These are phyloP conservation scores for Fraxinus sp. DNA, from an alignment of 305 asterid genomes.

Conservation along the genomic window DNA sequence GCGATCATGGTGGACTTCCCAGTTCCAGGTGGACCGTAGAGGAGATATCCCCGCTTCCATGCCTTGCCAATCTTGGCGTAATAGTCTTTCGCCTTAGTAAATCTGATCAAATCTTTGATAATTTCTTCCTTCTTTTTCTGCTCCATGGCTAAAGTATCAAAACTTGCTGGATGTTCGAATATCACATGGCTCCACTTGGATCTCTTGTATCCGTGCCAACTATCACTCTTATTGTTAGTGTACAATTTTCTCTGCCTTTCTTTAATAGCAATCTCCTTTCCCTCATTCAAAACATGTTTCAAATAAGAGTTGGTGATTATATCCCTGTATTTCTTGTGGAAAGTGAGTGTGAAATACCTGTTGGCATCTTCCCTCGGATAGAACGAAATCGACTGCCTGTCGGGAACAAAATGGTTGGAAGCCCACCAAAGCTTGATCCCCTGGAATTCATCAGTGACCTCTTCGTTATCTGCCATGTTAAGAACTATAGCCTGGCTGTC, in stretches of 20 bases:
- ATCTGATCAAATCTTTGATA: conserved; percentile 37
- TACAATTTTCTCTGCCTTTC: conserved; percentile 44
- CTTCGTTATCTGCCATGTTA: conserved; percentile 51
- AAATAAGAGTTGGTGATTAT: conserved; percentile 21
- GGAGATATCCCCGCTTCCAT: conserved; percentile 62
- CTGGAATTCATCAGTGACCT: too few relatives aligned
- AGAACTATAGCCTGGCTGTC: conserved; percentile 42
- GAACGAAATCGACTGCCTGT: too few relatives aligned
- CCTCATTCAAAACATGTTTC: conserved; percentile 38
- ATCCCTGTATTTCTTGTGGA: conserved; percentile 30
- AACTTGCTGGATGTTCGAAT: conserved; percentile 47
- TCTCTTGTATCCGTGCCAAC: conserved; percentile 15
- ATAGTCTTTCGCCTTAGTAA: conserved; percentile 38
- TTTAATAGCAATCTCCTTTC: conserved; percentile 35
- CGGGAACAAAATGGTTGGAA: too few relatives aligned
- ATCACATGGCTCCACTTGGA: conserved; percentile 42
- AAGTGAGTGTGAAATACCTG: conserved; percentile 34
- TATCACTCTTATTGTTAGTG: conserved; percentile 32
- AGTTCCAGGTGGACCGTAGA: conserved; percentile 52
- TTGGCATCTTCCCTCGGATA: too few relatives aligned
- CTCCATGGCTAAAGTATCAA: conserved; percentile 47
- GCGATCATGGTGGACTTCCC: conserved; percentile 62
- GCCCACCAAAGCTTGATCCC: too few relatives aligned
- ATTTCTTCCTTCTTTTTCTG: conserved; percentile 41
- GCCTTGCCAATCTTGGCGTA: conserved; percentile 53